Base-by-base conservation (phyloP, 768 basidiomycete species). In the Tylopilus sp. region DNA sequence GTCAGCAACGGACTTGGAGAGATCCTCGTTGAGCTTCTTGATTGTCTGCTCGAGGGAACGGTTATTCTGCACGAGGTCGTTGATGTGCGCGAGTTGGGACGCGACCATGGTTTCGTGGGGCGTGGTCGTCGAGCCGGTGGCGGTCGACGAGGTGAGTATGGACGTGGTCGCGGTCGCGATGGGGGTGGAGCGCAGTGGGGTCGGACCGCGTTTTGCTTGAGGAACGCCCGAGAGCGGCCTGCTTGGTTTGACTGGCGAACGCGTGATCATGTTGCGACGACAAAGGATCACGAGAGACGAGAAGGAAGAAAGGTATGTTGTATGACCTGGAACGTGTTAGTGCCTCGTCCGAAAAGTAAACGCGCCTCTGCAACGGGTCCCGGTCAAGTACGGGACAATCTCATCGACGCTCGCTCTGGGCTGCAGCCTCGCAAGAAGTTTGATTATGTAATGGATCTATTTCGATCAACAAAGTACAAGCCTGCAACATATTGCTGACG, bases 1-100 rank as follows among this genome's bases (percentile, higher is more conserved):
- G 19, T 69, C 60, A 16, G 59, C 37, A 10, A 48, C 34, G 19
- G 58, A 63, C 42, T 74, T 77, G 43, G 72, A 67, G 28, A 84
- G 60, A 37, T 83, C 78, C 22, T 78, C 77, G 16, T 70, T 63
- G 31, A 88, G 76, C 40, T 78, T 80, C 59, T 78, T 78, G 67
- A 78, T 76, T 5, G 77, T 78, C 54, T 83, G 78, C 52, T 87
- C 85, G 48, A 87, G 76, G 0, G 78, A 79, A 24, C 82, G 82
- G 61, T 81, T 86, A 56, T 82, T 77, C 57, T 85, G 80, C 3
- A 88, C 85, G 48, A 91, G 80, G 38, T 90, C 86, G 45, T 85
- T 78, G 45, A 91, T 87, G 64, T 89, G 87, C 3, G 76, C 69
- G 54, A 83, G 83, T 64, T 85, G 80, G 5, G 83, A 77, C 24